Percentiles rank a stretch among this genome's conserved stretches.
These are phyloP conservation scores for Chaetoceros tenuissimus DNA, from an alignment of 108 stramenopile genomes.

Conservation along the genomic window DNA sequence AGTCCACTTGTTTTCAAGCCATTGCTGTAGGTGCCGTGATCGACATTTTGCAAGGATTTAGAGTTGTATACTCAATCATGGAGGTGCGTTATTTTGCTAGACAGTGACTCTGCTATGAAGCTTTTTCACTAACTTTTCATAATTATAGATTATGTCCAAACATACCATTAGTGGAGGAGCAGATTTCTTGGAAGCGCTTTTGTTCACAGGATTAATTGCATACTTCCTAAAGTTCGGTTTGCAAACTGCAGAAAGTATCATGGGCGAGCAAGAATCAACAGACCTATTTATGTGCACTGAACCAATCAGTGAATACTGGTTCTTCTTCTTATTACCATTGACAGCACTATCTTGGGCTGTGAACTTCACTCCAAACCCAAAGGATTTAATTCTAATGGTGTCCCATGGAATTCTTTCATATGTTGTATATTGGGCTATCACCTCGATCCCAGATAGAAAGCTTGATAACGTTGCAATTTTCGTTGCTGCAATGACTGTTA, in stretches of 20 bases:
- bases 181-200: slow-evolving; percentile 19
- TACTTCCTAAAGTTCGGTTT: slow-evolving; percentile 20
- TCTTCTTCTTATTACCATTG: slow-evolving; percentile 7
- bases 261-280: slow-evolving; percentile 5
- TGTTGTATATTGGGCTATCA: slow-evolving; percentile 5
- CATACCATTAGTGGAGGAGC: slow-evolving; percentile 20
- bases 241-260: slow-evolving; percentile 3
- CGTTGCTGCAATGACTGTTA: slow-evolving; percentile 12
- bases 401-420: slow-evolving; percentile 18
- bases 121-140: no score
- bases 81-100: slow-evolving; percentile 8
- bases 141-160: slow-evolving; percentile 13
- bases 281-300: background rate
- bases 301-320: slow-evolving; percentile 9
- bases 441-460: background rate
- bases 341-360: slow-evolving; percentile 13
- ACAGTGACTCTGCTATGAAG: no score
- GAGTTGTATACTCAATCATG: slow-evolving; percentile 21
- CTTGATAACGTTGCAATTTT: slow-evolving; percentile 7
- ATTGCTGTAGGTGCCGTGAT: slow-evolving; percentile 18
- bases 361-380: slow-evolving; percentile 5
- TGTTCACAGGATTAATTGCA: slow-evolving; percentile 26
- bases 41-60: slow-evolving; percentile 25
- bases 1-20: slow-evolving; percentile 17
- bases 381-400: slow-evolving; percentile 7